Evolutionary conservation across 148 eudicot genomes (phyloP), one percentile per base, ranked within the genome.

Genomic region (Rheum nobile): DNA sequence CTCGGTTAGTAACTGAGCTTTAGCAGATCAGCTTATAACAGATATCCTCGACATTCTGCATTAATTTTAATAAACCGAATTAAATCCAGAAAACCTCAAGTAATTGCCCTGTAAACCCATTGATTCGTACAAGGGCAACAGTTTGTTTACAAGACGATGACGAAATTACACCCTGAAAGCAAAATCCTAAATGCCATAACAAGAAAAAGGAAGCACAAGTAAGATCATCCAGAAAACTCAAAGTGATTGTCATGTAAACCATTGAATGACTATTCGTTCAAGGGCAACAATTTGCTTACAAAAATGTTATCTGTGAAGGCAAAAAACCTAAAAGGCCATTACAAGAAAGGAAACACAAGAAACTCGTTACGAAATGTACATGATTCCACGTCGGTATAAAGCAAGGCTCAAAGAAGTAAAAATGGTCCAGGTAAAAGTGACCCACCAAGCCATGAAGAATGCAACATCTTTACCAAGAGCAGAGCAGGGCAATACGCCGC

Each of bases 381-480:
- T 65, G 78, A 84, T 76, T 37, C 98, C 97, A 17, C 87, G 88
- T 32, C 98, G 86, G 78, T 85, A 95, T n/a, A 90, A 78, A 76
- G 86, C 83, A 76, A 95, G 89, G 76, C 79, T 82, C 3, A 78
- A 84, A 1, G 90, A 82, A 77, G 86, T 86, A 75, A 81, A 84
- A 47, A 90, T 46, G 61, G 88, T 79, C 96, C 90, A 95, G 68
- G 85, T 78, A 82, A 92, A 92, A 39, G 85, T 67, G 81, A 88
- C 85, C 96, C 94, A 95, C 99, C 97, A 95, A 72, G 94, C 92
- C 82, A 92, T 59, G 75, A 90, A 88, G 75, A 95, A 43, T 16
- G 88, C 83, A 57, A 90, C 79, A 63, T 95, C 94, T 74, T 83
- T 84, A 61, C 79, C 81, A 75, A 90, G 82, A 37, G 81, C 85